phyloP scores from a whole-genome alignment of 1,139 yeast species.

The Suhomyces yuchorum region DNA sequence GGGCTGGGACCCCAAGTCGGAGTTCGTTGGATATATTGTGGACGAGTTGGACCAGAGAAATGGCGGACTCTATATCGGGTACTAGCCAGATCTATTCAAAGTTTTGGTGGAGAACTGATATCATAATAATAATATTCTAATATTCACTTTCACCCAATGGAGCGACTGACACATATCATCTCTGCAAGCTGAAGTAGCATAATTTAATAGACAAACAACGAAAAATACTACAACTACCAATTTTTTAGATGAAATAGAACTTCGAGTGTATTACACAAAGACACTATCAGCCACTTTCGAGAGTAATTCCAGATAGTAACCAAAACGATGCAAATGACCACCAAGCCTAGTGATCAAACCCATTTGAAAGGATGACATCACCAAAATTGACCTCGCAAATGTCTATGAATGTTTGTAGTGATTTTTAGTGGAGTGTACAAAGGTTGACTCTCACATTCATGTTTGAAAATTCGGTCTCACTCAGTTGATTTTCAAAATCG shows the following conservation, averaged over 20 bases:
- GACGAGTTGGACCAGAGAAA: slow-evolving; percentile 42
- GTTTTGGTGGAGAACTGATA: no score
- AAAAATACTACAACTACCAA: no score
- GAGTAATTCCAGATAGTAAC: not conserved
- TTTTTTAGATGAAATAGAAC: no score
- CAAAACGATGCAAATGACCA: no score
- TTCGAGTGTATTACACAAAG: not conserved
- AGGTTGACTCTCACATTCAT: not conserved
- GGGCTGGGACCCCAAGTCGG: slow-evolving; percentile 85
- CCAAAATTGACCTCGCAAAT: not conserved
- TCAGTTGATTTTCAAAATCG: not conserved
- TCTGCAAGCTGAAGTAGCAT: no score
- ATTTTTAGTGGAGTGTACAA: not conserved
- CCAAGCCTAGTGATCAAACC: no score
- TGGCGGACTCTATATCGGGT: slow-evolving; percentile 48
- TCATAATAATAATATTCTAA: no score
- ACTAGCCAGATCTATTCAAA: not conserved
- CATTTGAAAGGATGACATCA: no score
- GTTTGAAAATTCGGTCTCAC: not conserved
- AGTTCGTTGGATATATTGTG: slow-evolving; percentile 54
- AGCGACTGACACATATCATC: no score
- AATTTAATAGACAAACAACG: no score
- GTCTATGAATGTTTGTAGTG: not conserved
- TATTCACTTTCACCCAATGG: no score
- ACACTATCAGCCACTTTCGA: not conserved